Base-by-base conservation (phyloP, 495 filamentous ascomycete genomes). In the Aspergillus incahuasiensis region DNA sequence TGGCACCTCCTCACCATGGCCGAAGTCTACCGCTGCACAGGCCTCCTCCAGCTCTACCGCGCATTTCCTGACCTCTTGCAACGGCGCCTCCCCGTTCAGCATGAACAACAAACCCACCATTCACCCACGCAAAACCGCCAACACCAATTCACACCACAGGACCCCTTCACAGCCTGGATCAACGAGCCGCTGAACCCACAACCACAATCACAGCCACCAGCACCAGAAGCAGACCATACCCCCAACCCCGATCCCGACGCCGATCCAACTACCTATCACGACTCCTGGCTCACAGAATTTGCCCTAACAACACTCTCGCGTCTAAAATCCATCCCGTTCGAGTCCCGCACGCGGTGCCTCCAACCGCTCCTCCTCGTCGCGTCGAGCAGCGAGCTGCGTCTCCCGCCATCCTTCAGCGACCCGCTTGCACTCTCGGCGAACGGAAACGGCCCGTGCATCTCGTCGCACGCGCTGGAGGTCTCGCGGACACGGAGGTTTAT, bases 1-100 rank as follows among this genome's bases (percentile, higher is more conserved):
- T 75, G 77, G 68, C 78, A 83, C 53, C 76, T 82, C 13, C 68
- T 82, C 42, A 72, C 74, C n/a, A 77, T 83, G 58, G 79, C 79
- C 11, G 81, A 83, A 57, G 77, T 76, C 2, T 82, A 81, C 57
- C 75, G 79, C 18, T 80, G 78, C 42, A 76, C 77, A 0, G 79
- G 77, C 0, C 70, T 83, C 3, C 68, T 83, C 56, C 74, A 82
- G 38, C 59, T 83, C 16, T 83, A 83, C 56, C 76, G 79, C 39
- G 72, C 75, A 11, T 83, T 83, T 49, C 80, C 80, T 3, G 73
- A 78, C 25, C 63, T 82, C 12, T 71, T 82, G 0, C 68, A 65
- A 15, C 70, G 68, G 21, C 72, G 77, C 38, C 62, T 83, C 22
- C 66, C 67, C 19, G 42, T 32, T 3, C 56, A 49, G n/a, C n/a